Percentiles rank a stretch among this genome's conserved stretches.
Evolutionary conservation across 2,329 filamentous ascomycete genomes (phyloP).

Genomic region (Aciculosporium take): DNA sequence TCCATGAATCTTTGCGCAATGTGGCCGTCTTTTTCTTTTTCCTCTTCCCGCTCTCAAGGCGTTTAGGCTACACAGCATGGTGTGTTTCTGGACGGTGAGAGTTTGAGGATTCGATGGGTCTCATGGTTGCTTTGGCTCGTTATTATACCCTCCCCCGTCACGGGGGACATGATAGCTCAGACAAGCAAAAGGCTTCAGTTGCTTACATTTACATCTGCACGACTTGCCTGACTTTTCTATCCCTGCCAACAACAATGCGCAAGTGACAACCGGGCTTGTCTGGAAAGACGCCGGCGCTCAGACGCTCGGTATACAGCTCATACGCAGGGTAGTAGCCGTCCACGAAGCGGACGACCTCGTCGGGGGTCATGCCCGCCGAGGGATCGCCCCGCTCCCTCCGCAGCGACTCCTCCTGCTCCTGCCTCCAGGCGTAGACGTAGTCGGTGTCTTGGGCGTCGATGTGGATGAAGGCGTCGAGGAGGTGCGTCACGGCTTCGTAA

Average conservation of each 20-base stretch:
- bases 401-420: constrained; percentile 64
- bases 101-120: neutral
- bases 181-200: no score
- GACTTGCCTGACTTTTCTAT: constrained; percentile 34
- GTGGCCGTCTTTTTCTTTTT: neutral
- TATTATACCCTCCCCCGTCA: neutral
- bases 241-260: constrained; percentile 44
- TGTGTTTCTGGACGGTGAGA: neutral
- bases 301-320: constrained; percentile 48
- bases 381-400: constrained; percentile 44
- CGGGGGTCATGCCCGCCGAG: constrained; percentile 61
- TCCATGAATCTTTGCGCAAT: neutral
- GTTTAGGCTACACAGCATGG: neutral
- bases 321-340: constrained; percentile 57
- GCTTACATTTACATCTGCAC: neutral
- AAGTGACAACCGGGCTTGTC: constrained; percentile 40
- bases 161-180: neutral
- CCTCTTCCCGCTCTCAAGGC: neutral
- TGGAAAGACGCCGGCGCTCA: constrained; percentile 43
- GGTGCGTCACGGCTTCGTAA: constrained; percentile 36
- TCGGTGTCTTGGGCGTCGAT: constrained; percentile 55
- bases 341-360: constrained; percentile 63
- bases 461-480: constrained; percentile 41
- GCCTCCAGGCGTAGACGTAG: constrained; percentile 74
- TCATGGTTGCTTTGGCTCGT: constrained; percentile 4